A percentile compares a stretch with the other conserved stretches of the same genome.
Conservation (phyloP, 1,139 yeast species). For the Blastobotrys aristatus region DNA sequence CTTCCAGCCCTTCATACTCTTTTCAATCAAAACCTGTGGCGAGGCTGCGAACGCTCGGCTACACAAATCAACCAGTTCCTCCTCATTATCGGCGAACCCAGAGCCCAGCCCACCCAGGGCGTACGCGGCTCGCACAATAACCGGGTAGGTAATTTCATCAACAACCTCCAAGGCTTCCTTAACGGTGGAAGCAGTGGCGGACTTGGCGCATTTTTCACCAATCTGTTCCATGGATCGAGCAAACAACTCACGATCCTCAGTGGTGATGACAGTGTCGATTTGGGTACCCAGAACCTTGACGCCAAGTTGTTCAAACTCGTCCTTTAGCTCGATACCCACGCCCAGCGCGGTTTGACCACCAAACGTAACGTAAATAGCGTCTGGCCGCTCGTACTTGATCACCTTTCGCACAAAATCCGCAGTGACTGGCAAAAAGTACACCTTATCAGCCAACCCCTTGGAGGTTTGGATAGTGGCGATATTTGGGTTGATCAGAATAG, state of each 20-base stretch:
- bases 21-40: constrained; percentile 93
- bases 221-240: constrained; percentile 94
- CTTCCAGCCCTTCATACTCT: constrained; percentile 99
- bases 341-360: constrained; percentile 98
- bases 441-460: constrained; percentile 95
- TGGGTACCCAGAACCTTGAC: constrained; percentile 96
- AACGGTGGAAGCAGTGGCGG: constrained; percentile 75
- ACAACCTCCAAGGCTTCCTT: constrained; percentile 84
- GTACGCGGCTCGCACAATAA: constrained; percentile 95
- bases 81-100: constrained; percentile 90
- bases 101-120: constrained; percentile 98
- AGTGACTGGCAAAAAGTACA: constrained; percentile 92
- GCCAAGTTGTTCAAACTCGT: constrained; percentile 86
- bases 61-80: constrained; percentile 78
- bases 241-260: constrained; percentile 95
- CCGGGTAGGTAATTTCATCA: constrained; percentile 85
- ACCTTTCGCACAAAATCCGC: constrained; percentile 96
- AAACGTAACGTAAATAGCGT: constrained; percentile 92
- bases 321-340: constrained; percentile 93
- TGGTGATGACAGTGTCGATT: constrained; percentile 90
- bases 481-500: constrained; percentile 92
- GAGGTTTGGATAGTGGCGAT: constrained; percentile 99
- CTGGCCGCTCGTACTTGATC: constrained; percentile 91
- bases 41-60: constrained; percentile 91
- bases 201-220: constrained; percentile 88